Evolutionary conservation across 2,329 filamentous ascomycete species (phyloP).

Genomic region (Colletotrichum sublineola): DNA sequence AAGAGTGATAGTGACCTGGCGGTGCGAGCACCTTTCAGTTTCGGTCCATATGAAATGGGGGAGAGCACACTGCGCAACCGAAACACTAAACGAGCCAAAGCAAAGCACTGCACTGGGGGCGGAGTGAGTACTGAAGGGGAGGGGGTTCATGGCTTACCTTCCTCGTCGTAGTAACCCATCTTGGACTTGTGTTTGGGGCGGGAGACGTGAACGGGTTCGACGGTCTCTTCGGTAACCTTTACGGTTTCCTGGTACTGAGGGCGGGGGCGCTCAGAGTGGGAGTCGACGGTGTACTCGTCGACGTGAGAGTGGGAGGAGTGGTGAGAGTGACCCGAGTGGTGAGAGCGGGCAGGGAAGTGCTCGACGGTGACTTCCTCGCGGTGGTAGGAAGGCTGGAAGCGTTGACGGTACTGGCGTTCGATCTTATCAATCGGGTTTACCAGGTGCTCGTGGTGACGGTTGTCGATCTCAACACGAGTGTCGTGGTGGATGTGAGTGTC

Average conservation of each 20-base stretch:
- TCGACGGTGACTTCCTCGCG: constrained; percentile 53
- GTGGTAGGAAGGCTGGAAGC: constrained; percentile 66
- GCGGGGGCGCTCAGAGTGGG: constrained; percentile 42
- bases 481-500: constrained; percentile 75
- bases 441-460: constrained; percentile 61
- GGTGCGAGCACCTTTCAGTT: constrained; percentile 34
- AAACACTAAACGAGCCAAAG: constrained; percentile 39
- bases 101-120: constrained; percentile 17
- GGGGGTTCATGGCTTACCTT: constrained; percentile 59
- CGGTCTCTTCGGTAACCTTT: constrained; percentile 76
- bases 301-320: constrained; percentile 42
- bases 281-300: constrained; percentile 69
- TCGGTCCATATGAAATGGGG: constrained; percentile 37
- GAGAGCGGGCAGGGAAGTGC: constrained; percentile 55
- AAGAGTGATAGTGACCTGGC: constrained; percentile 70
- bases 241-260: constrained; percentile 64
- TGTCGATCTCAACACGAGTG: constrained; percentile 75
- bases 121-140: constrained; percentile 8
- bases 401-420: constrained; percentile 76
- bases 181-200: constrained; percentile 62
- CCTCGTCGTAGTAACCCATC: constrained; percentile 77
- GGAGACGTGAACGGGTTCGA: constrained; percentile 64
- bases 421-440: constrained; percentile 70
- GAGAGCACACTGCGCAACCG: constrained; percentile 38
- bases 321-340: constrained; percentile 55